Percentiles rank a stretch among this genome's conserved stretches.
These are phyloP conservation scores for Aspergillus sp. DNA, from an alignment of 2,329 filamentous ascomycete species.

Conservation along the genomic window DNA sequence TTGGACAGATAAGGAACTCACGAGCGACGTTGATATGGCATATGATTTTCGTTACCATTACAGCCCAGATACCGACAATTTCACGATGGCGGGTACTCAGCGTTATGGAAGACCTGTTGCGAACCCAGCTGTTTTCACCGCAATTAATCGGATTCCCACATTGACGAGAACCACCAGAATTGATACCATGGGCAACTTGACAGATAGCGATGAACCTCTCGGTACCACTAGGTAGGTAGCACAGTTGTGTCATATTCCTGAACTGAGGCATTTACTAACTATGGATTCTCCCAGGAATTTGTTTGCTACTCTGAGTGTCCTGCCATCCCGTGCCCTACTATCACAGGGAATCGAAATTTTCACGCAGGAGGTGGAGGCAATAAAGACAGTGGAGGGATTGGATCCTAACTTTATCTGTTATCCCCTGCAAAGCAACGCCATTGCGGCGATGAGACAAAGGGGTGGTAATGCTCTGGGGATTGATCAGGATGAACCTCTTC, in stretches of 20 bases:
- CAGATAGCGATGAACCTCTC: too few species aligned
- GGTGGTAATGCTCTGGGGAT: constrained; percentile 16
- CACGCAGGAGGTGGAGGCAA: background rate
- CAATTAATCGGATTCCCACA: background rate
- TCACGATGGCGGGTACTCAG: background rate
- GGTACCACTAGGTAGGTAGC: too few species aligned
- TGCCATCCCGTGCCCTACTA: constrained; percentile 1
- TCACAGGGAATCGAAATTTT: constrained; percentile 1
- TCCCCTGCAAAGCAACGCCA: background rate
- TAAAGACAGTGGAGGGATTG: background rate
- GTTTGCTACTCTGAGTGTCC: constrained; percentile 1
- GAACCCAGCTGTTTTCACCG: background rate
- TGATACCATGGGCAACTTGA: too few species aligned
- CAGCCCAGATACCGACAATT: background rate
- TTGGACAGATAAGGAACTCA: constrained; percentile 1
- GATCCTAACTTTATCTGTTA: background rate
- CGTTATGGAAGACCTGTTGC: background rate
- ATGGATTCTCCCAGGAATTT: constrained; percentile 2
- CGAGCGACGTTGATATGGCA: constrained; percentile 1
- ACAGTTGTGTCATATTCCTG: too few species aligned
- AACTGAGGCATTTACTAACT: too few species aligned
- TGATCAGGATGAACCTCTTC: constrained; percentile 8
- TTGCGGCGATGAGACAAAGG: constrained; percentile 8
- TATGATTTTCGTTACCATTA: constrained; percentile 1
- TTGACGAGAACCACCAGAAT: background rate